phyloP scores from a whole-genome alignment of 2,329 filamentous ascomycete genomes.

The Exophiala sideris region DNA sequence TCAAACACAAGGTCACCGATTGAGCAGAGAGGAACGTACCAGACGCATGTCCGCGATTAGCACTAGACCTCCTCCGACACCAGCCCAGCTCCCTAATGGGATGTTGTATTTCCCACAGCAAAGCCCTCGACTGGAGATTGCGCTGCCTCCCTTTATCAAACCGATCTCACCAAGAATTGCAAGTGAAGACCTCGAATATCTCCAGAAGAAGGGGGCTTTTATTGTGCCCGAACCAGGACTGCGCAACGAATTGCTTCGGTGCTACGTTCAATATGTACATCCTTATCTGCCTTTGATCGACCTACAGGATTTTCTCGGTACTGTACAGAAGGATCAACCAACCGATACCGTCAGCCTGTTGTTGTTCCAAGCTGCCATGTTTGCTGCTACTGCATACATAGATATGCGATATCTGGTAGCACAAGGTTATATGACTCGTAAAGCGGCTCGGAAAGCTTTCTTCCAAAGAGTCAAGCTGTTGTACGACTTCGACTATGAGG shows the following conservation, averaged over 20 bases:
- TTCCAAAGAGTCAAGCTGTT: conserved; percentile 79
- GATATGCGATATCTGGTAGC: conserved; percentile 72
- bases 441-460: conserved; percentile 80
- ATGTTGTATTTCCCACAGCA: conserved; percentile 44
- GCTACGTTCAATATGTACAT: conserved; percentile 85
- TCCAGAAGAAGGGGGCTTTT: conserved; percentile 79
- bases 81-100: conserved; percentile 32
- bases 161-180: conserved; percentile 74
- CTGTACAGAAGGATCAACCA: conserved; percentile 65
- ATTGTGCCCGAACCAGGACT: conserved; percentile 67
- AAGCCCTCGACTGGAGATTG: conserved; percentile 45
- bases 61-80: conserved; percentile 36
- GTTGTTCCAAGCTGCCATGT: conserved; percentile 93
- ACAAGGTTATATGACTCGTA: conserved; percentile 73
- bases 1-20: conserved; percentile 46
- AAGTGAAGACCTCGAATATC: conserved; percentile 76
- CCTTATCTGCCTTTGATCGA: conserved; percentile 89
- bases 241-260: conserved; percentile 75
- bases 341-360: conserved; percentile 73
- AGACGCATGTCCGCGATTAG: conserved; percentile 45
- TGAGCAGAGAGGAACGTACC: conserved; percentile 44
- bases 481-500: conserved; percentile 94
- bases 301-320: conserved; percentile 56
- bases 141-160: conserved; percentile 69
- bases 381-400: conserved; percentile 83